Conservation (phyloP, 176 grass and related monocot species). For the Cenchrus fungigraminus region DNA sequence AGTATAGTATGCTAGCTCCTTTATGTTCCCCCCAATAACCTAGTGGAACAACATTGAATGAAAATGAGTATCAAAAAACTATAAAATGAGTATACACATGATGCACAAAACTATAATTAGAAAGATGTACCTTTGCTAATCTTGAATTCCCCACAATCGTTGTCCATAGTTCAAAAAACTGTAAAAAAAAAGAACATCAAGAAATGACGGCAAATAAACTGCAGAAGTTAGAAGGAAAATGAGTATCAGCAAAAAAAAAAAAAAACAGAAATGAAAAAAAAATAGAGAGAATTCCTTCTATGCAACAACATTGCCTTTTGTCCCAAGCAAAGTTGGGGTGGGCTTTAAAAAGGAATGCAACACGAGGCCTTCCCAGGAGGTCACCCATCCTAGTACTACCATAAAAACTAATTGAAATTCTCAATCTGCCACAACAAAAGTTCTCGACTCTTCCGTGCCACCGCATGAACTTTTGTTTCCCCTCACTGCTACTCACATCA, state of each 20-base stretch:
- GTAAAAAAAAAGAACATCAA: constrained; percentile 39
- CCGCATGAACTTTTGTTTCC: no score
- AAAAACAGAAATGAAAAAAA: neutral
- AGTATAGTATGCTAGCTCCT: constrained; percentile 82
- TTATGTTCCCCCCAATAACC: constrained; percentile 73
- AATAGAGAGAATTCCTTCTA: neutral
- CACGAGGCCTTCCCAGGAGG: no score
- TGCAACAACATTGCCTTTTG: no score
- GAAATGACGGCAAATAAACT: constrained; percentile 8
- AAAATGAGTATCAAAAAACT: neutral
- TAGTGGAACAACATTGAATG: constrained; percentile 49
- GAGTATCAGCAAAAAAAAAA: constrained; percentile 11
- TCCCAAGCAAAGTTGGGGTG: no score
- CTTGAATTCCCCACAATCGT: constrained; percentile 82
- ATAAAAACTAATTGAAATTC: no score
- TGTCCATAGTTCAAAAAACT: constrained; percentile 95
- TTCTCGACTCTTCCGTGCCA: no score
- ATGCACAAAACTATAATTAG: constrained; percentile 9
- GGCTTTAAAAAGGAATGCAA: no score
- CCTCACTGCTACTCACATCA: no score
- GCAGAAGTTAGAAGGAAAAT: constrained; percentile 24
- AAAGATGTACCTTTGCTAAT: constrained; percentile 77
- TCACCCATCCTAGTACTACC: no score
- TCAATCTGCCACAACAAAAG: no score
- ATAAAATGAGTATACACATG: neutral